Evolutionary conservation across 2,329 filamentous ascomycete species (phyloP).

Genomic region (Daldinia sp.): DNA sequence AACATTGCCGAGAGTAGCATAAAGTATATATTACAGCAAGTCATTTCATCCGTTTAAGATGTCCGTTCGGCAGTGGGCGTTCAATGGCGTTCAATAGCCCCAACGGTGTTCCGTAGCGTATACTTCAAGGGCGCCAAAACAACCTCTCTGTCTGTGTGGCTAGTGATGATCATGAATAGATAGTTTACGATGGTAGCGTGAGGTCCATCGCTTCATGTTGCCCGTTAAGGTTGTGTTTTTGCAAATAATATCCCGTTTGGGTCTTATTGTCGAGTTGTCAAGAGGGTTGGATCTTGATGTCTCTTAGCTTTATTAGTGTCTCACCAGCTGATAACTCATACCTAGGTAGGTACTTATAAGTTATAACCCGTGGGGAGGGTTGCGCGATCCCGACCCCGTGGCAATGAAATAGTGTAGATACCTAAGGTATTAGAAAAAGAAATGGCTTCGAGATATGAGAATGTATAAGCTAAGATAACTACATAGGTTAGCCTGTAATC

Average conservation of each 20-base stretch:
- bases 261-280: not conserved
- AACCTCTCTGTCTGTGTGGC: not conserved
- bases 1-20: no score
- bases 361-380: not conserved
- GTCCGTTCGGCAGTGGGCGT: not conserved
- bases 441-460: not conserved
- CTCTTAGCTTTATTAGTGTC: no score
- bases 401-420: not conserved
- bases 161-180: not conserved
- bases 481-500: no score
- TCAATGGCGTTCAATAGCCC: not conserved
- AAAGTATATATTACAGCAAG: not conserved
- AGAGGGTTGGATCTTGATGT: no score
- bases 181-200: not conserved
- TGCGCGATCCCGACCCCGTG: not conserved
- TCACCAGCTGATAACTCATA: no score
- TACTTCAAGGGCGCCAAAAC: not conserved
- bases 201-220: not conserved
- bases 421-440: not conserved
- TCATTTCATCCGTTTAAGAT: not conserved
- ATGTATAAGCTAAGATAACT: no score
- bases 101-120: not conserved
- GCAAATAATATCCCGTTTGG: not conserved
- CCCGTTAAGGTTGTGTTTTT: not conserved
- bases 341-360: no score